Evolutionary conservation across 495 filamentous ascomycete genomes (phyloP), one percentile per base, ranked within the genome.

Genomic region (Aspergillus carlsbadensis): DNA sequence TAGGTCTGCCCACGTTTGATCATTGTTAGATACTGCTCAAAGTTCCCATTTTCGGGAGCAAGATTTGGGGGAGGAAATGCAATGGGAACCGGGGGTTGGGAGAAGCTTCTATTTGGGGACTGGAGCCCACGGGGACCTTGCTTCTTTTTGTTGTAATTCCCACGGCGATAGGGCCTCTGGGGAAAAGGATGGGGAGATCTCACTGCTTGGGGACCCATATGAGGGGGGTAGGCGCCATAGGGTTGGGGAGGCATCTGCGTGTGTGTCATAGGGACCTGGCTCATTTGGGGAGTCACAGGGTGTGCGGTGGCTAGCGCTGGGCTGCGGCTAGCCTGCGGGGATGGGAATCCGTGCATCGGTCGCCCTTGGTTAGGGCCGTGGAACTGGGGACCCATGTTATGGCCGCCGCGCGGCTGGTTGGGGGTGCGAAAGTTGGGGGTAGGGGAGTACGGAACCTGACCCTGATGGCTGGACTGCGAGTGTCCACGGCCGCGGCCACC

Each of bases 11-110:
- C 61, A 80, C 85, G 79, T 75, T 82, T 76, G 65, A 83, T 72
- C 45, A 70, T 49, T 57, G 85, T 92, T 78, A 95, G 88, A 86
- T 79, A 79, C 44, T 83, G 79, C 65, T 93, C 87, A 80, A 89
- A 90, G 44, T 82, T 72, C 55, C 84, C 83, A 65, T 76, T 85
- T 60, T 84, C 81, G 54, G 87, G 87, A 34, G 89, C 86, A 54
- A 92, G 61, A 73, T 90, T 81, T 48, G 71, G 70, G 33, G 70
- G 65, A 59, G 73, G 65, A 63, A 69, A 63, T 57, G 72, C 56
- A 55, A 70, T 62, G 54, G 61, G 61, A 15, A 35, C 11, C 36
- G 50, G 56, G 33, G 54, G 33, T 24, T 56, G 56, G 48, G 58
- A 33, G 37, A 41, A 53, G 51, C 20, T 52, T 50, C 56, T 15